These are phyloP conservation scores for Oryza rufipogon DNA, from an alignment of 176 grass and related monocot species.

Conservation along the genomic window DNA sequence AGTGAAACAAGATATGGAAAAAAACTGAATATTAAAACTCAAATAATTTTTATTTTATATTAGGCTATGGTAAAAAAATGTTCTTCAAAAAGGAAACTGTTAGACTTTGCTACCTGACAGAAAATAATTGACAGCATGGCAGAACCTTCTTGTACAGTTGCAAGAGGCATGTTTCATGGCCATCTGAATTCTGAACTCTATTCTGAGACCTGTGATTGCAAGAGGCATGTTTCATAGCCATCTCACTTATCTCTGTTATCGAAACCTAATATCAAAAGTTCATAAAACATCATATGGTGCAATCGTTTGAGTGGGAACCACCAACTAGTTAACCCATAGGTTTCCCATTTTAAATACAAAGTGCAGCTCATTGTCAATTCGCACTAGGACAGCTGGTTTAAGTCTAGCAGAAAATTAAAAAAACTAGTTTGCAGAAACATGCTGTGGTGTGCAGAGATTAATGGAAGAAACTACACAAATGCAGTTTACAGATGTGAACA, in stretches of 20 bases:
- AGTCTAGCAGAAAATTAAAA: slow-evolving; percentile 12
- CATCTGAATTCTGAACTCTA: background rate
- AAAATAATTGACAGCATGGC: background rate
- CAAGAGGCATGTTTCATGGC: background rate
- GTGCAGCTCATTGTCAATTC: background rate
- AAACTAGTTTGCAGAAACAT: slow-evolving; percentile 14
- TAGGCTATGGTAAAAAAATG: background rate
- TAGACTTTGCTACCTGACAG: background rate
- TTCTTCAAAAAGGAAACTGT: background rate
- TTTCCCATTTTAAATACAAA: background rate
- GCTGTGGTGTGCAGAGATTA: slow-evolving; percentile 20
- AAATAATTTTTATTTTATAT: background rate
- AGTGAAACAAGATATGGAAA: slow-evolving; percentile 16
- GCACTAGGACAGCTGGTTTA: background rate
- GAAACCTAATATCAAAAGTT: background rate
- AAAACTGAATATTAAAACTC: background rate
- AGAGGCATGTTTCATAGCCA: background rate
- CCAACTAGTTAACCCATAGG: background rate
- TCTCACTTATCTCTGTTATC: background rate
- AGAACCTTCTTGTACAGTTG: background rate
- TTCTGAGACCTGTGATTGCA: background rate
- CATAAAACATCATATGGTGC: slow-evolving; percentile 9
- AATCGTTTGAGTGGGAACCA: background rate
- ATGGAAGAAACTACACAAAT: slow-evolving; percentile 10
- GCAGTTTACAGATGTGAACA: slow-evolving; percentile 17